Evolutionary conservation across 176 grass and related monocot genomes (phyloP), one percentile per base, ranked within the genome.

Genomic region (Oryza australiensis): DNA sequence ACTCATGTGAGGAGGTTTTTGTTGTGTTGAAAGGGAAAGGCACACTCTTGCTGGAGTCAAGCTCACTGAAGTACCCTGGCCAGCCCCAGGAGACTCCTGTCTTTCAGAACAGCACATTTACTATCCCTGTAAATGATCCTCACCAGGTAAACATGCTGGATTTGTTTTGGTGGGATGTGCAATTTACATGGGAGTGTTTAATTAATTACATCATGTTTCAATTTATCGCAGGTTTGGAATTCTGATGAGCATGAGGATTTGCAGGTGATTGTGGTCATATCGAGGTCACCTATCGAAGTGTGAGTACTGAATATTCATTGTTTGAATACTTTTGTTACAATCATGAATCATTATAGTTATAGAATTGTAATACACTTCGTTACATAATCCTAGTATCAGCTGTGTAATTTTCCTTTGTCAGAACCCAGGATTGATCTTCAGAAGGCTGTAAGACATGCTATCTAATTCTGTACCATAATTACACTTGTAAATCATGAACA

Each of bases 1-100:
- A 95, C 77, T 95, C 92, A 8, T 95, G 95, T 7, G 92, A 98
- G 80, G 95, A 98, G 77, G 85, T 93, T 28, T 98, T 93, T 65
- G 35, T 95, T 82, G 89, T 98, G 20, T 84, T 98, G 23, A 93
- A 93, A 91, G 95, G 92, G 72, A 84, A 78, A 40, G 92, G 92
- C 45, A 95, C 81, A 0, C 68, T 95, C 40, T 89, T 98, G 33
- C 64, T 98, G 15, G 95, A 90, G 9, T 93, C 90, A 16, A 91
- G 76, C 68, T 95, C 95, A 8, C 22, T 87, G 4, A 88, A 70
- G 24, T 71, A 90, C 57, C 95, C 93, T 16, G 96, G 93, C 30
- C 81, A 85, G 24, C 90, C 93, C 80, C 84, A 80, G 73, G 82
- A 90, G 33, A 80, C 95, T 67, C 76, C 74, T 64, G 75, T 98